A percentile compares a stretch with the other conserved stretches of the same genome.
These are phyloP conservation scores for Liriodendron chinense DNA, from an alignment of 164 flowering plant genomes.

Conservation along the genomic window DNA sequence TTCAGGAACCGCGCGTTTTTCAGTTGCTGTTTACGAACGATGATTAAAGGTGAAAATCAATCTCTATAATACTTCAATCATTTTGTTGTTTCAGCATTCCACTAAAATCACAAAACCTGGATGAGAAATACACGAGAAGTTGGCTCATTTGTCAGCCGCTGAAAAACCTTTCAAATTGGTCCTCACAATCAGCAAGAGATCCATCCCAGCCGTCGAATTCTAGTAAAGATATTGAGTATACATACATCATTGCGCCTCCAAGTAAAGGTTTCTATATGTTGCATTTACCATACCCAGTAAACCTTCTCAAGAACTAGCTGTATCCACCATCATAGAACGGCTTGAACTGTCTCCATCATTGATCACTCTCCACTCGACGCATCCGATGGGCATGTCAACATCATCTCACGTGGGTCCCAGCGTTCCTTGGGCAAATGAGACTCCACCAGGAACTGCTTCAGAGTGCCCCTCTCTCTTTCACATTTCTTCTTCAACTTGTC, in stretches of 20 bases:
- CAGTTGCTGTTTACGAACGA: too few relatives aligned
- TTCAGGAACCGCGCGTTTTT: too few relatives aligned
- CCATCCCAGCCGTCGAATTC: background rate
- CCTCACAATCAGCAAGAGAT: background rate
- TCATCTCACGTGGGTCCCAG: slow-evolving; percentile 27
- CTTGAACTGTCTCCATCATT: slow-evolving; percentile 62
- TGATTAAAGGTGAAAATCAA: too few relatives aligned
- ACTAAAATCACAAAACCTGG: background rate
- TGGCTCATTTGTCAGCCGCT: background rate
- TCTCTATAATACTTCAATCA: too few relatives aligned
- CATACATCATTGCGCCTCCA: background rate
- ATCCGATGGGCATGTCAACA: slow-evolving; percentile 25
- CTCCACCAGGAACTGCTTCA: slow-evolving; percentile 50
- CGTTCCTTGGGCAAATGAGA: slow-evolving; percentile 53
- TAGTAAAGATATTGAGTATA: background rate
- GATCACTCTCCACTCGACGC: slow-evolving; percentile 39
- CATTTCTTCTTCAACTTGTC: slow-evolving; percentile 62
- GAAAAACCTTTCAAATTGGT: background rate
- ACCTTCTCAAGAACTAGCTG: slow-evolving; percentile 60
- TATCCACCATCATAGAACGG: slow-evolving; percentile 48
- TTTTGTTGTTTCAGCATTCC: too few relatives aligned
- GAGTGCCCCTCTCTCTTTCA: slow-evolving; percentile 40
- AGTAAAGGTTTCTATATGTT: slow-evolving; percentile 46
- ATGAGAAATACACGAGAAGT: background rate
- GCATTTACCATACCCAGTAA: slow-evolving; percentile 88